Percentiles rank a stretch among this genome's conserved stretches.
Evolutionary conservation across 257 asterid species (phyloP).

Genomic region (Fraxinus cuspidata): DNA sequence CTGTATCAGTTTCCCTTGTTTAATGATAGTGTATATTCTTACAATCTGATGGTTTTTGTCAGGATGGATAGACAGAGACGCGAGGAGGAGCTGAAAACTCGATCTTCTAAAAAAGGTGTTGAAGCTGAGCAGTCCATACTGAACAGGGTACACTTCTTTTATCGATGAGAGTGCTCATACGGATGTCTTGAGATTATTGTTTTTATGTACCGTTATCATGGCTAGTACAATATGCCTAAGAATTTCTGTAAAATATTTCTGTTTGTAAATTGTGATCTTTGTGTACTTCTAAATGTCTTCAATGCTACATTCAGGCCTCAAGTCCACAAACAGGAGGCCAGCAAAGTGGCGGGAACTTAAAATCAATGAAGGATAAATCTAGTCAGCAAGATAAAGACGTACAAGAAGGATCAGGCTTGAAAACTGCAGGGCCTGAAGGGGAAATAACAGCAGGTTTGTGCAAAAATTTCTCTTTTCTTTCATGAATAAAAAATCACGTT

Average conservation of each 20-base stretch:
- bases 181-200: not conserved
- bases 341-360: slow-evolving; percentile 79
- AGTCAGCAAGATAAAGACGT: slow-evolving; percentile 73
- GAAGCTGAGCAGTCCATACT: slow-evolving; percentile 81
- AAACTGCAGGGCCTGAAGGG: slow-evolving; percentile 96
- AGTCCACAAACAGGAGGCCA: slow-evolving; percentile 92
- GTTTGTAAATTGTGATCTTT: not conserved
- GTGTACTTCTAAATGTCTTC: slow-evolving; percentile 17
- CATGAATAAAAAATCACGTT: not conserved
- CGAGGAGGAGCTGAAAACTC: slow-evolving; percentile 86
- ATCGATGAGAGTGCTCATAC: not conserved
- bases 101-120: slow-evolving; percentile 73
- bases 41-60: slow-evolving; percentile 29
- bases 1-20: not conserved
- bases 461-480: slow-evolving; percentile 13
- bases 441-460: slow-evolving; percentile 90
- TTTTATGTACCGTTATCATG: slow-evolving; percentile 14
- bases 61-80: slow-evolving; percentile 98
- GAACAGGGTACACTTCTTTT: slow-evolving; percentile 58
- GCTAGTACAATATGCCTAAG: slow-evolving; percentile 9
- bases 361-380: slow-evolving; percentile 81
- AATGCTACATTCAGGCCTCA: slow-evolving; percentile 56
- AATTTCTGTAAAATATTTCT: not conserved
- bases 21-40: not conserved
- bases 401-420: slow-evolving; percentile 72